Evolutionary conservation across 2,329 filamentous ascomycete species (phyloP), one percentile per base, ranked within the genome.

Genomic region (Hymenoscyphus linearis): DNA sequence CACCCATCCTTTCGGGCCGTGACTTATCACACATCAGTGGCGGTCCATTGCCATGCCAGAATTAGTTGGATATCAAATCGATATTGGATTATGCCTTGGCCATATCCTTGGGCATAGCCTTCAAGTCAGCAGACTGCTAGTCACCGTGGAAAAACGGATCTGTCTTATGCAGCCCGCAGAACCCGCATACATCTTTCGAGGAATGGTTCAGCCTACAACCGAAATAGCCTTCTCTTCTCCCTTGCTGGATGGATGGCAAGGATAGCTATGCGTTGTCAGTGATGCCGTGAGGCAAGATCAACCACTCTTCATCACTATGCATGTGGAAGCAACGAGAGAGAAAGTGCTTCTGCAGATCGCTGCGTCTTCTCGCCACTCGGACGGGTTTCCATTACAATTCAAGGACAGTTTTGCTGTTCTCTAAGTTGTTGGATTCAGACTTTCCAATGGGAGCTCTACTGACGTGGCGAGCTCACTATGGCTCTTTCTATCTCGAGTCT

Each of bases 401-500:
- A 35, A 62, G 57, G n/a, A 34, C 35, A n/a, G 61, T 64, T 65
- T 60, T 53, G 58, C 57, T 66, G 64, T 58, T 66, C 64, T 63
- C 66, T 68, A 67, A 67, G 55, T 60, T 55, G 56, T 65, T 64
- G 59, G 63, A 66, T 54, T 55, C 55, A 63, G 60, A 55, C 59
- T 65, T 68, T 62, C 66, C 63, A 70, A 67, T 67, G 60, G 60
- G 57, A 63, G 62, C 47, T 52, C 16, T 54, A 68, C 66, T 69
- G 66, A 73, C 70, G 71, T 73, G 71, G 70, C 71, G 64, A 64
- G 44, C 64, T 69, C 55, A 68, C 56, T 68, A 66, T 73, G 71
- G 70, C 62, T 69, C 62, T 62, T 52, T 64, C 55, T 37, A 58
- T 53, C 54, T 59, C 40, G 40, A 59, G 60, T 68, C 66, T 66